A percentile compares a stretch with the other conserved stretches of the same genome.
Conservation (phyloP, 352 stramenopile genomes). For the Pythium aphanidermatum region DNA sequence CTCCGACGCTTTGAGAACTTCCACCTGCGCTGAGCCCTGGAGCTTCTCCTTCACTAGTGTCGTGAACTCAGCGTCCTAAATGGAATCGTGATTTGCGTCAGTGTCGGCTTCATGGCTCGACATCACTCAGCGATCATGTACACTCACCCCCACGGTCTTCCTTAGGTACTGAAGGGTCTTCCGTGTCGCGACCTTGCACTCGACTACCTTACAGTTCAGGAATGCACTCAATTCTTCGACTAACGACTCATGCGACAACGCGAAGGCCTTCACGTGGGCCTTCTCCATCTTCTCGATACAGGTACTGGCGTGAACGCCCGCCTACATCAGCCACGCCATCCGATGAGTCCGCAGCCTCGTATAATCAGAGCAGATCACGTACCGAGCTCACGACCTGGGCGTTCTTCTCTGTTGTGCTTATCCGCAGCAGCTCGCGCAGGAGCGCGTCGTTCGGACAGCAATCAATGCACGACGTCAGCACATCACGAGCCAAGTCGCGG, state of each 20-base stretch:
- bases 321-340: too few relatives aligned
- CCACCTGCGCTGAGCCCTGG: slow-evolving; percentile 38
- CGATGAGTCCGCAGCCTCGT: too few relatives aligned
- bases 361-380: too few relatives aligned
- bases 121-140: not conserved
- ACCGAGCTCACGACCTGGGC: slow-evolving; percentile 19
- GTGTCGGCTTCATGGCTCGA: too few relatives aligned
- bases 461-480: slow-evolving; percentile 12
- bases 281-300: slow-evolving; percentile 45
- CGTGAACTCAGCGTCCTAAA: slow-evolving; percentile 47
- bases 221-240: slow-evolving; percentile 49
- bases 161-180: slow-evolving; percentile 44
- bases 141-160: slow-evolving; percentile 39
- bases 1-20: slow-evolving; percentile 59
- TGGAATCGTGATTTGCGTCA: too few relatives aligned
- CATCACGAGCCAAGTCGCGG: slow-evolving; percentile 34
- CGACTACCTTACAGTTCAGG: slow-evolving; percentile 62
- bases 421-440: slow-evolving; percentile 10
- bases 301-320: slow-evolving; percentile 39
- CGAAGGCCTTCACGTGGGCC: slow-evolving; percentile 29
- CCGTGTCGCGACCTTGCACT: slow-evolving; percentile 54
- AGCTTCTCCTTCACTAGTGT: slow-evolving; percentile 53
- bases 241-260: slow-evolving; percentile 34
- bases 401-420: slow-evolving; percentile 16
- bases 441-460: slow-evolving; percentile 6